Evolutionary conservation across 192 early-diverging fungal genomes (phyloP).

Genomic region (Podochytrium sp.): DNA sequence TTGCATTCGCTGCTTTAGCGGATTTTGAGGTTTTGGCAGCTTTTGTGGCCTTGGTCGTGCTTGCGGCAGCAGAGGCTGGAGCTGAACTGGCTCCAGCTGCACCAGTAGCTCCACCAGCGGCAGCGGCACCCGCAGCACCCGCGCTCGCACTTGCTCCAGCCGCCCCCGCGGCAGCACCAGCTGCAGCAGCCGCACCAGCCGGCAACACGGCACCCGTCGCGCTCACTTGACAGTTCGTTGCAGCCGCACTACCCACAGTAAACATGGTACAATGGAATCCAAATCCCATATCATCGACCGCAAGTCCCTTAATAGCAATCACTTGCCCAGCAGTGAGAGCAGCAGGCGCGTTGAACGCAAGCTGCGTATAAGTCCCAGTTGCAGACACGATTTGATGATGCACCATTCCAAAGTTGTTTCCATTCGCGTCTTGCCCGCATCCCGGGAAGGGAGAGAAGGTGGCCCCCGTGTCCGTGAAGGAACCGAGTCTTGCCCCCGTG

Average conservation of each 20-base stretch:
- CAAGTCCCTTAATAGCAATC: neutral
- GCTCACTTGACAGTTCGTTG: neutral
- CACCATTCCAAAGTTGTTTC: neutral
- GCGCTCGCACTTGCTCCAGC: neutral
- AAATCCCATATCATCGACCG: neutral
- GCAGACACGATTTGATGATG: neutral
- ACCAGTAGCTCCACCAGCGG: neutral
- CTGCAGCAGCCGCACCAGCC: no score
- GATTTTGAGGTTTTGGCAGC: neutral
- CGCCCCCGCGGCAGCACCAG: neutral
- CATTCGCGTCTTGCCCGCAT: constrained; percentile 3
- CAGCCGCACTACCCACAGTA: neutral
- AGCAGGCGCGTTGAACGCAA: constrained; percentile 1
- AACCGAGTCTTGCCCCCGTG: neutral
- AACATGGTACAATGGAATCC: neutral
- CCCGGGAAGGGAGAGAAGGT: neutral
- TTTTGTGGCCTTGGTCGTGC: neutral
- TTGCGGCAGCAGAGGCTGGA: neutral
- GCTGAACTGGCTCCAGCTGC: no score
- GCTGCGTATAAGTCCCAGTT: neutral
- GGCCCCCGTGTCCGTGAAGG: constrained; percentile 3
- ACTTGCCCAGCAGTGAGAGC: neutral
- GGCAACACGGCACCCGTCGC: neutral
- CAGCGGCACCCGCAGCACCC: neutral
- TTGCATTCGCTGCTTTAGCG: no score